Base-by-base conservation (phyloP, 2,329 filamentous ascomycete genomes). In the Xylaria sp. region DNA sequence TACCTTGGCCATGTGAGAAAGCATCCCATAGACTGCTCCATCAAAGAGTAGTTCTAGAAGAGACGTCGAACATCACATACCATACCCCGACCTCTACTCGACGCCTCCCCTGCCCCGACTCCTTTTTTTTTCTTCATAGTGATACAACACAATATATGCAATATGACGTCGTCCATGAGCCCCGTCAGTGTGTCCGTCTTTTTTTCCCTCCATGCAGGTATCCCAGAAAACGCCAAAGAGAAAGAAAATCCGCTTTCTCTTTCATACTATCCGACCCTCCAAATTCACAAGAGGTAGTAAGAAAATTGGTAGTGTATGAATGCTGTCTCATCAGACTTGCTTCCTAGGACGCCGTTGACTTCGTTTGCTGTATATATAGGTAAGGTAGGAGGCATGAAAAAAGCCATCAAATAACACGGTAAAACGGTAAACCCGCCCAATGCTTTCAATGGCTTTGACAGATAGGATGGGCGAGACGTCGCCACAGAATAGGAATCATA, bases 121-220 rank as follows among this genome's bases (percentile, higher is more conserved):
- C 53, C 49, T 59, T 59, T 63, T 59, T 59, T 9, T n/a, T 46
- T 10, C 23, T 9, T 16, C 10, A 19, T 63, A 61, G 23, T 61
- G 54, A 46, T 61, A 61, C 61, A 61, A 34, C 59, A 53, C 52
- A 48, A 47, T 48, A 57, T 59, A 63, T 63, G 59, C 61, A 61
- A 59, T 57, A 59, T 51, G 59, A 59, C 51, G 51, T 61, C 56
- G 55, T 55, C 61, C 61, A 53, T 63, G 34, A 61, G 54, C 59
- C 48, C 59, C 58, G 11, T 61, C 59, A 58, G 48, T 52, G 39
- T 34, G 42, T 53, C 44, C 64, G 59, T 63, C 60, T 65, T 65
- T 54, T 63, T 61, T 63, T 66, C 52, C 63, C 59, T 61, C 60
- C 52, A 70, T 69, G 68, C 68, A 69, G 52, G 59, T 64, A 66